Base-by-base conservation (phyloP, 495 filamentous ascomycete species). In the Penicillium lividum region DNA sequence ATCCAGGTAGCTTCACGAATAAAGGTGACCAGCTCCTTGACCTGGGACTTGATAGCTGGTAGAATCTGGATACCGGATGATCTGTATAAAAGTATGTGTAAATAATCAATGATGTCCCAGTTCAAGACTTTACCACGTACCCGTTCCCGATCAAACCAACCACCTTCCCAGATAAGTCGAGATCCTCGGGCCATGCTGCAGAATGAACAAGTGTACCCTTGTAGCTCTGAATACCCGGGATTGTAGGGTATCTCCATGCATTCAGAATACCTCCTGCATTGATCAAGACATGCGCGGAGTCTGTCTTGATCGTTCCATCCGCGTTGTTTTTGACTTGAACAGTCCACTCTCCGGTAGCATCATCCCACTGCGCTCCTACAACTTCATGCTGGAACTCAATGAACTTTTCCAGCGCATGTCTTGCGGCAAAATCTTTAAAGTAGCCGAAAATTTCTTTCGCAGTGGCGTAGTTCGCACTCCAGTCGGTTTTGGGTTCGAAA, bases 401-500 rank as follows among this genome's bases (percentile, higher is more conserved):
- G 50, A 51, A 66, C 38, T 61, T 60, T 22, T 18, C 27, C 11
- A 66, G 59, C 11, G 34, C 63, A 16, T 56, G 56, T 40, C 50
- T 51, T 28, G 59, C 56, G 43, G 50, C 62, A 27, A 77, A 62
- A 8, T 29, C 59, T 6, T 71, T 64, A 25, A 85, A 75, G 58
- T 87, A 87, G 28, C 69, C 59, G 50, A 68, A 69, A 47, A 86
- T 86, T 64, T 86, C 83, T 3, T 40, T 59, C 7, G 79, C 73
- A 13, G 66, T 60, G 7, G 81, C 65, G 64, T 80, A 84, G 69
- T 79, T 79, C 61, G 77, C 73, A 8, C 74, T 66, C 48, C 48
- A 51, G 27, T 51, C 31, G 4, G 29, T 13, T 7, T 11, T 15
- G 18, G 48, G 48, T 4, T 11, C 48, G 6, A 11, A 51, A n/a